Conservation (phyloP, 2,329 filamentous ascomycete genomes). For the Bipolaris zeicola region DNA sequence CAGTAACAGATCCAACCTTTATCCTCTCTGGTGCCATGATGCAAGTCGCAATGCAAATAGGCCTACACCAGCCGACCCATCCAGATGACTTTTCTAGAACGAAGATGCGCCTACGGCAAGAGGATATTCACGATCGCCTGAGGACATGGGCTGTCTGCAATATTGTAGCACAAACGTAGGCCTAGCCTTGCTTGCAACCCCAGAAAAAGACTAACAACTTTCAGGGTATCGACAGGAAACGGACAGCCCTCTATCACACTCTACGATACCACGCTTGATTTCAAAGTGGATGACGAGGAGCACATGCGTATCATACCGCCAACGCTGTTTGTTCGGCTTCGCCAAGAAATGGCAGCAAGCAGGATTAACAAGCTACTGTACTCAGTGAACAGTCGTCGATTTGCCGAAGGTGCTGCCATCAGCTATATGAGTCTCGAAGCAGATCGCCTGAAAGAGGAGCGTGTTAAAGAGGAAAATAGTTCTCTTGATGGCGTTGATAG, state of each 20-base stretch:
- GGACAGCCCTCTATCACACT: slow-evolving; percentile 79
- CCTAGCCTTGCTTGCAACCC: not conserved
- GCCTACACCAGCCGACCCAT: slow-evolving; percentile 78
- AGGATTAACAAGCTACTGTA: slow-evolving; percentile 48
- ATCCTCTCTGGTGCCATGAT: slow-evolving; percentile 84
- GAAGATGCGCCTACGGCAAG: slow-evolving; percentile 74
- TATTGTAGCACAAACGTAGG: slow-evolving; percentile 74
- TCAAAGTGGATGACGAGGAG: slow-evolving; percentile 45
- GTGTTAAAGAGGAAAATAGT: slow-evolving; percentile 24
- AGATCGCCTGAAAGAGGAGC: slow-evolving; percentile 45
- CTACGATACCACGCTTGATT: slow-evolving; percentile 72
- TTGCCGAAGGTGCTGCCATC: slow-evolving; percentile 37
- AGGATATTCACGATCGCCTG: slow-evolving; percentile 78
- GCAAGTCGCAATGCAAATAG: slow-evolving; percentile 83
- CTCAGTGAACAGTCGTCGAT: slow-evolving; percentile 40
- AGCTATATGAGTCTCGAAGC: slow-evolving; percentile 46
- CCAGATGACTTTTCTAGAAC: slow-evolving; percentile 83
- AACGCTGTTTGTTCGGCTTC: slow-evolving; percentile 44
- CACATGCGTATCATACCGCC: slow-evolving; percentile 47
- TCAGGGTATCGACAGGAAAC: slow-evolving; percentile 77
- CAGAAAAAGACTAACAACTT: slow-evolving; percentile 20
- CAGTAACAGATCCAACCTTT: slow-evolving; percentile 79
- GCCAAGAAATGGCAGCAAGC: slow-evolving; percentile 48
- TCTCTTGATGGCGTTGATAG: slow-evolving; percentile 43
- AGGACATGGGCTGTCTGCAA: slow-evolving; percentile 86